Base-by-base conservation (phyloP, 1,284 basidiomycete genomes). In the Sporisorium iseilematis-ciliati region DNA sequence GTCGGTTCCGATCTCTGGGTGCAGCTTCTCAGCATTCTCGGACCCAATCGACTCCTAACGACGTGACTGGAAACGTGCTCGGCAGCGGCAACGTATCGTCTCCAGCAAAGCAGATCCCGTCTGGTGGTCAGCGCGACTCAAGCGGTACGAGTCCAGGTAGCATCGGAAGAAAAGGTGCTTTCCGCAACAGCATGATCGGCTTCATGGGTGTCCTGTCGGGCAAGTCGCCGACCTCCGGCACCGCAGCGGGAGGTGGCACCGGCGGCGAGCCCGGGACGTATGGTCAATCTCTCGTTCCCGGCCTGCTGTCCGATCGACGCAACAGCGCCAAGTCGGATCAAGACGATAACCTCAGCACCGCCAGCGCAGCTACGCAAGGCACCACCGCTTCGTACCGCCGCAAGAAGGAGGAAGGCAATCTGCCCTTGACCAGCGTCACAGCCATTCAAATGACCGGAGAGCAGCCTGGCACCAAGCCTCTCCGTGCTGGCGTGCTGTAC, bases 331-430 rank as follows among this genome's bases (percentile, higher is more conserved):
- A 65, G 41, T 65, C 65, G 25, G 68, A 75, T 33, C 61, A 68
- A 25, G 74, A 72, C 23, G 69, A 77, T 48, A 65, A 64, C 18
- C 33, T 59, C 20, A 73, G 69, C 57, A 62, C 59, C 2, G 66
- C 75, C 35, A 73, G 69, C 48, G 57, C 65, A 3, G 68, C 61
- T 10, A 78, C 76, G 1, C 58, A 72, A 45, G 76, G 78, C 8
- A 80, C 79, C 18, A 62, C 64, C 31, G 74, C 74, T 20, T 80
- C 78, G 35, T 74, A 72, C 38, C 64, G 71, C 14, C 73, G 58
- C 21, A 68, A 57, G 50, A 59, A 56, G 41, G 78, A 79, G 46
- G 60, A 57, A 33, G 78, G 78, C 20, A 61, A 73, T 20, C 56
- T 78, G 29, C 76, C 66, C 8, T 33, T 70, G 18, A 71, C 67